A percentile compares a stretch with the other conserved stretches of the same genome.
These are phyloP conservation scores for Pyrus pyrifolia DNA, from an alignment of 306 rosid genomes.

Conservation along the genomic window DNA sequence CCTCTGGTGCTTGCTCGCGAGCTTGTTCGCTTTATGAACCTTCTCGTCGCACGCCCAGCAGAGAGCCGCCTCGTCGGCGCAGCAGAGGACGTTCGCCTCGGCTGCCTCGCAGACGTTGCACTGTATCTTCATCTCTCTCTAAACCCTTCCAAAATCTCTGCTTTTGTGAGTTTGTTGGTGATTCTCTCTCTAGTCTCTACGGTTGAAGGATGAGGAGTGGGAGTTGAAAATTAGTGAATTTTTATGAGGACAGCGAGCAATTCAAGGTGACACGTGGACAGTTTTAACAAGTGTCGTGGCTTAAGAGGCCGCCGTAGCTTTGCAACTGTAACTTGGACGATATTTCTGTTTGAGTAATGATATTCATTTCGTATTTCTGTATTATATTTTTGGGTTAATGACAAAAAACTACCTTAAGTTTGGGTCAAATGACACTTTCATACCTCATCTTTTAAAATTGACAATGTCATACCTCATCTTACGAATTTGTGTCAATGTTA, in stretches of 20 bases:
- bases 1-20: constrained; percentile 87
- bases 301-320: constrained; percentile 35
- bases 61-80: constrained; percentile 95
- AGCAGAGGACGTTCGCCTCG: constrained; percentile 85
- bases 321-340: neutral
- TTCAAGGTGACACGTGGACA: constrained; percentile 41
- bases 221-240: constrained; percentile 17
- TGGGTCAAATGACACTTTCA: too few species aligned
- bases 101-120: constrained; percentile 87
- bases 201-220: neutral
- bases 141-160: constrained; percentile 7
- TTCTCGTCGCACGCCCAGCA: constrained; percentile 90
- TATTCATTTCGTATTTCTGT: too few species aligned
- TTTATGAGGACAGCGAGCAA: constrained; percentile 28
- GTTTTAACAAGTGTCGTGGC: constrained; percentile 44
- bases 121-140: constrained; percentile 80
- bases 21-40: constrained; percentile 92
- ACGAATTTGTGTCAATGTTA: too few species aligned
- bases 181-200: neutral
- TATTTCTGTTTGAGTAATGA: neutral
- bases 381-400: too few species aligned
- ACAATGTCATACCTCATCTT: too few species aligned
- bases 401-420: too few species aligned
- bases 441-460: too few species aligned
- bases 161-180: neutral